Evolutionary conservation across 129 eudicot genomes (phyloP).

Genomic region (Heracleum sosnowskyi): DNA sequence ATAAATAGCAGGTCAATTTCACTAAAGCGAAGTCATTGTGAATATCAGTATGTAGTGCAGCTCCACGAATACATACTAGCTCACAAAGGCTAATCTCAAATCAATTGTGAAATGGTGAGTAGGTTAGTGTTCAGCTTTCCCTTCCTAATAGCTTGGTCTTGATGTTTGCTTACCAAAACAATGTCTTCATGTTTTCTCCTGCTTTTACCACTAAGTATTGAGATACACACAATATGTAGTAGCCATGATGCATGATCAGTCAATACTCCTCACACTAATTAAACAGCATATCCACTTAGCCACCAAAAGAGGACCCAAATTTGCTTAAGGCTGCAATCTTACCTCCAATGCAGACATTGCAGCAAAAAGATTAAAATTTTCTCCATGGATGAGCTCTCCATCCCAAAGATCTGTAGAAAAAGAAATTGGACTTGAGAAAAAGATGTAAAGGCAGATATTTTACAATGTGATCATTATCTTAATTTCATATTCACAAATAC

Average conservation of each 20-base stretch:
- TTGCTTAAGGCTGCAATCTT: slow-evolving; percentile 6
- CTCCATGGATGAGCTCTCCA: slow-evolving; percentile 85
- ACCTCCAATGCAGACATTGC: slow-evolving; percentile 99
- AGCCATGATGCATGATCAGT: not conserved
- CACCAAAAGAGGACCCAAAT: not conserved
- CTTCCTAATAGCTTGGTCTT: not conserved
- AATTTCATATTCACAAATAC: not conserved
- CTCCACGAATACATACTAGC: not conserved
- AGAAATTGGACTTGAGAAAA: not conserved
- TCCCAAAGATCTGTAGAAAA: slow-evolving; percentile 61
- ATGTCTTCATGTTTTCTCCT: not conserved
- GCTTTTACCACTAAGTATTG: not conserved
- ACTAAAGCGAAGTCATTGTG: not conserved
- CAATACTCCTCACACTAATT: no score
- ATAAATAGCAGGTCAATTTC: not conserved
- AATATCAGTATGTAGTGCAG: not conserved
- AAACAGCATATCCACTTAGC: not conserved
- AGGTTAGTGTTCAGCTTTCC: not conserved
- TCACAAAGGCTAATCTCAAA: not conserved
- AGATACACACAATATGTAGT: not conserved
- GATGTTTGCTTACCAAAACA: not conserved
- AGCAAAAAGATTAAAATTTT: slow-evolving; percentile 86
- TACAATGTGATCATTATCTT: not conserved
- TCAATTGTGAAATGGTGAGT: not conserved
- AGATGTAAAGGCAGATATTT: not conserved